Evolutionary conservation across 257 asterid genomes (phyloP).

Genomic region (Agastache rugosa): DNA sequence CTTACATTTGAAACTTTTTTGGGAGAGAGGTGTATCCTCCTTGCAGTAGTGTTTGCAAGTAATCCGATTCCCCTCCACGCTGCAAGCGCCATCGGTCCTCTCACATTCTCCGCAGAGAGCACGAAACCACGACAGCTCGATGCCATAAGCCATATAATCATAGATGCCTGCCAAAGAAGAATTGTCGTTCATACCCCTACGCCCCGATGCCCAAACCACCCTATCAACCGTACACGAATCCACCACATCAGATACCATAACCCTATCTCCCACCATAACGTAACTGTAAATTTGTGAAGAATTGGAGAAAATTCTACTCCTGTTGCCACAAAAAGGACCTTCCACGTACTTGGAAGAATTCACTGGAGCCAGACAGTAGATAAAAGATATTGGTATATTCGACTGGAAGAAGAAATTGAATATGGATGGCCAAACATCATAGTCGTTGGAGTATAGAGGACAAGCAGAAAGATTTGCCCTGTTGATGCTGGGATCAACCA

Average conservation of each 20-base stretch:
- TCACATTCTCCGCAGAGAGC: conserved; percentile 57
- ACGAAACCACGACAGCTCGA: conserved; percentile 50
- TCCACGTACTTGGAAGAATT: conserved; percentile 34
- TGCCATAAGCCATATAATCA: conserved; percentile 49
- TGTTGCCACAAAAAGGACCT: conserved; percentile 53
- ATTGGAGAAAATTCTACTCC: conserved; percentile 37
- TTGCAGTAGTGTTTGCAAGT: conserved; percentile 48
- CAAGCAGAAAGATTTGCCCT: conserved; percentile 46
- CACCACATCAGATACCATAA: conserved; percentile 44
- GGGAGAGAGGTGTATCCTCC: conserved; percentile 43
- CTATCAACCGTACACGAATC: conserved; percentile 48
- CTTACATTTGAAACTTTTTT: conserved; percentile 48
- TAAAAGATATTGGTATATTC: conserved; percentile 34
- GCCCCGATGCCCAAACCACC: conserved; percentile 32
- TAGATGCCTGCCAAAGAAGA: conserved; percentile 47
- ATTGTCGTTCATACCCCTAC: conserved; percentile 28
- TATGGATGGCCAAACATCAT: conserved; percentile 43
- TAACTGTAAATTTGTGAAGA: conserved; percentile 44
- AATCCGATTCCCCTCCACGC: conserved; percentile 44
- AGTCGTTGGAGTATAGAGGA: conserved; percentile 33
- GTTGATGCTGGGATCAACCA: conserved; percentile 48
- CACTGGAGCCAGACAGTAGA: conserved; percentile 46
- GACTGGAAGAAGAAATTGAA: not conserved
- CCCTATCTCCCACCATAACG: conserved; percentile 28
- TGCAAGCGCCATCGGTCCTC: conserved; percentile 45